phyloP scores from a whole-genome alignment of 2,329 filamentous ascomycete species.

The Bimuria novae-zelandiae region DNA sequence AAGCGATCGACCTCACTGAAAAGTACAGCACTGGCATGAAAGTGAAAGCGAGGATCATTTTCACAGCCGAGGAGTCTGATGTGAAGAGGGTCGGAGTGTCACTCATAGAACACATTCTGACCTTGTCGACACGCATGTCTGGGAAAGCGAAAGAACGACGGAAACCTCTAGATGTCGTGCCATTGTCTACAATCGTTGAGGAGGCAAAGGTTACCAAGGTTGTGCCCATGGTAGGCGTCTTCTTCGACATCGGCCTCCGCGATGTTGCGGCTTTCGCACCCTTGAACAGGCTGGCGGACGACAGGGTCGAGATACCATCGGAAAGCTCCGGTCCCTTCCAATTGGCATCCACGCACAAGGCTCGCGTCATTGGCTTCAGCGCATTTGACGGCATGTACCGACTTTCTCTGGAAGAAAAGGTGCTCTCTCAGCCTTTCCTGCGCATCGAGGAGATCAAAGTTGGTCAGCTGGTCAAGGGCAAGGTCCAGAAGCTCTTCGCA shows the following conservation, averaged over 20 bases:
- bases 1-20: constrained; percentile 70
- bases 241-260: constrained; percentile 70
- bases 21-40: constrained; percentile 85
- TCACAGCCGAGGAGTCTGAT: constrained; percentile 79
- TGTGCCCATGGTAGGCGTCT: constrained; percentile 79
- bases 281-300: constrained; percentile 89
- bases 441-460: constrained; percentile 88
- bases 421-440: constrained; percentile 86
- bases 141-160: constrained; percentile 49
- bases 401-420: constrained; percentile 78
- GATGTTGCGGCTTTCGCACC: constrained; percentile 86
- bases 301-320: constrained; percentile 82
- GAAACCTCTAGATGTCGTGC: constrained; percentile 64
- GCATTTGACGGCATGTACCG: constrained; percentile 83
- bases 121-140: constrained; percentile 57
- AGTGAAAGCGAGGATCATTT: constrained; percentile 83
- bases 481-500: constrained; percentile 82
- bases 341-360: constrained; percentile 76
- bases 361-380: constrained; percentile 85
- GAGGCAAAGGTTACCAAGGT: constrained; percentile 80
- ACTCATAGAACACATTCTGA: constrained; percentile 79
- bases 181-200: constrained; percentile 76
- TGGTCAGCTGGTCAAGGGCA: constrained; percentile 79
- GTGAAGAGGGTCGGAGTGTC: constrained; percentile 86
- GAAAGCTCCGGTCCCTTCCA: constrained; percentile 78